Evolutionary conservation across 805 yeast species (phyloP).

Genomic region (Yamadazyma paraphyllophila): DNA sequence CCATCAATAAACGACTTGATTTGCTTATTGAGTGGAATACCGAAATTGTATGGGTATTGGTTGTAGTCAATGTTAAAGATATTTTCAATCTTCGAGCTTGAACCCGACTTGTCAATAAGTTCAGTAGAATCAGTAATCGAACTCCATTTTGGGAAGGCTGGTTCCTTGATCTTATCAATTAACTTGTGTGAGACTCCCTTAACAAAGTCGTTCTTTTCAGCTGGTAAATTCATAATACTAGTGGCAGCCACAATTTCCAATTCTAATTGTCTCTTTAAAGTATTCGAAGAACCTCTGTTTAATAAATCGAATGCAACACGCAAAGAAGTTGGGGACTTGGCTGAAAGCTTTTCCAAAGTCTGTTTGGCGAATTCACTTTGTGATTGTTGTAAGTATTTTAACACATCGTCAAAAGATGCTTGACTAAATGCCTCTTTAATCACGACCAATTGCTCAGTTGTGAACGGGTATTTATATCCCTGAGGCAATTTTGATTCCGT

Average conservation of each 20-base stretch:
- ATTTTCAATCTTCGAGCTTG: constrained; percentile 29
- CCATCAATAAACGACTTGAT: constrained; percentile 69
- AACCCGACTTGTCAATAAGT: constrained; percentile 21
- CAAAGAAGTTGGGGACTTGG: constrained; percentile 77
- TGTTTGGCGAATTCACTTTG: constrained; percentile 65
- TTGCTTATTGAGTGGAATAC: constrained; percentile 72
- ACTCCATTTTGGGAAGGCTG: constrained; percentile 34
- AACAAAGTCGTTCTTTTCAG: constrained; percentile 57
- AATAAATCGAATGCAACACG: constrained; percentile 69
- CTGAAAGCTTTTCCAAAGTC: constrained; percentile 53
- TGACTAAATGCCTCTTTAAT: constrained; percentile 69
- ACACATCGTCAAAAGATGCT: constrained; percentile 52
- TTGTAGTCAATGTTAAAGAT: constrained; percentile 40
- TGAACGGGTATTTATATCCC: constrained; percentile 56
- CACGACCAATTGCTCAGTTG: constrained; percentile 53
- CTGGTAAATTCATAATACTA: constrained; percentile 58
- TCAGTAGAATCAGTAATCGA: constrained; percentile 17
- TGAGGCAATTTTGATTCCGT: constrained; percentile 60
- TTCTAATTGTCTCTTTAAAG: constrained; percentile 64
- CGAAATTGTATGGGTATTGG: constrained; percentile 63
- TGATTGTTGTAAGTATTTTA: constrained; percentile 49
- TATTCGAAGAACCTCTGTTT: constrained; percentile 55
- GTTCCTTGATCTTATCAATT: constrained; percentile 56
- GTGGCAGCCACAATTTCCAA: constrained; percentile 77
- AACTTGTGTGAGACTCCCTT: constrained; percentile 65